Base-by-base conservation (phyloP, 306 rosid species). In the Ormosia semicastrata region DNA sequence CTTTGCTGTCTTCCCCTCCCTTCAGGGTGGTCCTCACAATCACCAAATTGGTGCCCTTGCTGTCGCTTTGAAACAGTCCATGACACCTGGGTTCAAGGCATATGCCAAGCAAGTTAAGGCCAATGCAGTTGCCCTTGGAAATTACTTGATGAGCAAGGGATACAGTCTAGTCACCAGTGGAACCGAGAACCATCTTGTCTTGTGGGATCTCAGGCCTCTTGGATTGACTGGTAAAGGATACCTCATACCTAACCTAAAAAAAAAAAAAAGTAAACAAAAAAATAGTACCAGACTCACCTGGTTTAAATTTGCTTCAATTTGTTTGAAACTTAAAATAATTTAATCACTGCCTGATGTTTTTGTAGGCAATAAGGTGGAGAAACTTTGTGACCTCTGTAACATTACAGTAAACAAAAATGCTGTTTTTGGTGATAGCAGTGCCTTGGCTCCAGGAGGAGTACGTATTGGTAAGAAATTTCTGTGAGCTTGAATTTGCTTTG, bases 21-120 rank as follows among this genome's bases (percentile, higher is more conserved):
- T 95, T 71, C 99, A 95, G 86, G 99, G 99, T 54, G 99, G 99
- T 59, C 99, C 99, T 54, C 99, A 95, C 87, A 95, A 95, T 77
- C 99, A 95, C 89, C 99, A 95, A 88, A 93, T 95, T 7, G 98
- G 98, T 83, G 98, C 99, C 57, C 94, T 93, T 4, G 99, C 99
- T 41, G 99, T 95, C 64, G 99, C 99, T 50, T 80, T 95, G 75
- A 95, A 95, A 85, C 99, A 95, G 92, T 87, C 92, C 73, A 60
- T 79, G 86, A 6, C 91, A 8, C 97, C 95, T 3, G 98, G 88
- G 13, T 95, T 93, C 88, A 95, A 93, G 88, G 90, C 83, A 30
- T 95, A 95, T 66, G 99, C 98, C 24, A 87, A 95, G 82, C 99
- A 95, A 87, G 98, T 95, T 53, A 95, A 92, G 94, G 98, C 98